Evolutionary conservation across 225 moss, liverwort and hornwort genomes (phyloP), one percentile per base, ranked within the genome.

Genomic region (Physcomitrellopsis africana): DNA sequence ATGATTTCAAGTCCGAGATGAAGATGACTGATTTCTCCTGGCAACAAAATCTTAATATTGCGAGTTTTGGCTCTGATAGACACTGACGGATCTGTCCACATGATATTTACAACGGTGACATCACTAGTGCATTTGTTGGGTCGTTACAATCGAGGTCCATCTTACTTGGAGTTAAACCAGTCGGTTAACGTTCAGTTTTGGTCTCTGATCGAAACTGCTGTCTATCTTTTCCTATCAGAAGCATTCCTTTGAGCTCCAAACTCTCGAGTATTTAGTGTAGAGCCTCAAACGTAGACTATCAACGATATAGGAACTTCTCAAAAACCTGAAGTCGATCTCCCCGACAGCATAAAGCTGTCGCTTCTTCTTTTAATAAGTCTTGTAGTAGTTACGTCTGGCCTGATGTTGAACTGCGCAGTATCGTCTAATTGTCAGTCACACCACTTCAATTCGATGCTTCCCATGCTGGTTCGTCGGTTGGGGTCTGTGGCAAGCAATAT

Each of bases 401-500:
- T 15, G 7, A 53, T 53, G 14, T 9, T 53, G 53, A 53, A 53
- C 53, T 53, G 53, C 18, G 53, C 10, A 17, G 18, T 9, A 23
- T 58, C 49, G 49, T 49, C 49, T 11, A 49, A 49, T 49, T 49
- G 7, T 49, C 49, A 49, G 15, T 11, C 49, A 15, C 3, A 15
- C 15, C 15, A 15, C 15, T 49, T 15, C 49, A 11, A 15, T 14
- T 54, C 53, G 26, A 64, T 64, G 64, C 19, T 64, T 20, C 19
- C 29, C 19, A n/a, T 17, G 64, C 2, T 19, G 69, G 51, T 18
- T 9, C 53, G 54, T 11, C 52, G 55, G 69, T 7, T 69, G n/a
- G 69, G 69, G 19, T 69, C 65, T 19, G 76, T 77, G 76, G 76
- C 76, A 72, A 18, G 10, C 42, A n/a, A 2, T 4, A 15, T 18